Evolutionary conservation across 2,329 filamentous ascomycete genomes (phyloP), one percentile per base, ranked within the genome.

Genomic region (Xylaria sp.): DNA sequence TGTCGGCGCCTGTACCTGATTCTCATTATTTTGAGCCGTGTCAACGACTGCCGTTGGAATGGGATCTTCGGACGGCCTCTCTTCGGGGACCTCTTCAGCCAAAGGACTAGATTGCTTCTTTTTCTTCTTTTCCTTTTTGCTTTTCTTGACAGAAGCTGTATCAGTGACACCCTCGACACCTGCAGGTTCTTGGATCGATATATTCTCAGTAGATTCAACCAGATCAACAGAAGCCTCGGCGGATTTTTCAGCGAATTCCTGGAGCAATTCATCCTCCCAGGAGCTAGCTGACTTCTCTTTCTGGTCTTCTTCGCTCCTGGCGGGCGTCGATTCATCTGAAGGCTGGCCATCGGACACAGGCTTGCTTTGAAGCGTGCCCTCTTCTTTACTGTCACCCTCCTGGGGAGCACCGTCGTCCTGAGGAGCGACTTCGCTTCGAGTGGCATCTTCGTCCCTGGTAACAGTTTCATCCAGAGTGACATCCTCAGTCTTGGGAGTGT

Each of bases 81-180:
- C 58, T 49, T 49, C n/a, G 4, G 57, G 23, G 28, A 28, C 28
- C 28, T 28, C 28, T 28, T 28, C 28, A 28, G 28, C 23, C 33
- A 33, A 49, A 59, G 64, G 58, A 15, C 63, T 56, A 33, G 38
- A 46, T 6, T 51, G 64, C 54, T 63, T 70, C 62, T 79, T 79
- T 60, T 76, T 79, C 64, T 77, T 77, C 66, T 79, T 79, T 66
- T 78, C 78, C 63, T 75, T 73, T 60, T 77, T 77, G 57, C 70
- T 74, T 5, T 69, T 63, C 15, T 69, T 65, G 23, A 38, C 28
- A 38, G 63, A 28, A 54, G 69, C 67, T 48, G 67, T 49, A 10
- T 59, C 56, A 10, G 20, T 36, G 10, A 48, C 5, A 26, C 57
- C 49, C 33, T 62, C 53, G 11, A 40, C 31, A 46, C 44, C 33